Percentiles rank a stretch among this genome's conserved stretches.
phyloP scores from a whole-genome alignment of 2,329 filamentous ascomycete genomes.

The Nannizzia gypsea region DNA sequence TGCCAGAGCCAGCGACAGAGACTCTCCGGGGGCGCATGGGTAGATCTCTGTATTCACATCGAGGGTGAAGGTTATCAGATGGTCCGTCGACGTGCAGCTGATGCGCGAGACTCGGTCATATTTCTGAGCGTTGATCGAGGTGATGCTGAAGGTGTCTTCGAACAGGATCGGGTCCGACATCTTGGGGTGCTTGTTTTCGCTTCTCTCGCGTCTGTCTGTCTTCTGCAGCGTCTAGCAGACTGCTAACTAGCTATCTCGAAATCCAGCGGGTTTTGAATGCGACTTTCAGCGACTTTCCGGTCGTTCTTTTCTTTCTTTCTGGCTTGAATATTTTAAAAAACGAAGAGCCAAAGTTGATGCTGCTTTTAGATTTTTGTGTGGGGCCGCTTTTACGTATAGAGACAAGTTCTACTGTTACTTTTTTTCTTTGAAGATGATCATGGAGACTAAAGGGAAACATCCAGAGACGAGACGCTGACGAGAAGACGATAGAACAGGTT shows the following conservation, averaged over 20 bases:
- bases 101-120: constrained; percentile 93
- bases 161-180: constrained; percentile 85
- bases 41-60: constrained; percentile 94
- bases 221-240: not conserved
- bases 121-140: constrained; percentile 66
- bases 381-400: not conserved
- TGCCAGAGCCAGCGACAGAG: constrained; percentile 67
- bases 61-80: constrained; percentile 63
- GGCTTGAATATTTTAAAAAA: not conserved
- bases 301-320: too few relatives aligned
- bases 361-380: constrained; percentile 1
- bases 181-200: constrained; percentile 22
- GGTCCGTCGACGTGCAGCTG: constrained; percentile 62
- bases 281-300: not conserved
- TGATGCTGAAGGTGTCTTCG: constrained; percentile 82
- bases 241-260: not conserved
- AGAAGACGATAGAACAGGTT: not conserved
- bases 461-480: not conserved
- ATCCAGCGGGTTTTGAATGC: not conserved
- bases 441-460: not conserved
- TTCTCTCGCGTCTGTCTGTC: not conserved
- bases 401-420: not conserved
- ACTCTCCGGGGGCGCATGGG: constrained; percentile 61
- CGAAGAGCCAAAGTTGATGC: not conserved
- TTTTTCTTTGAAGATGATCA: not conserved